Percentiles rank a stretch among this genome's conserved stretches.
Evolutionary conservation across 139 green algal species (phyloP).

Genomic region (Chlorella sp.): DNA sequence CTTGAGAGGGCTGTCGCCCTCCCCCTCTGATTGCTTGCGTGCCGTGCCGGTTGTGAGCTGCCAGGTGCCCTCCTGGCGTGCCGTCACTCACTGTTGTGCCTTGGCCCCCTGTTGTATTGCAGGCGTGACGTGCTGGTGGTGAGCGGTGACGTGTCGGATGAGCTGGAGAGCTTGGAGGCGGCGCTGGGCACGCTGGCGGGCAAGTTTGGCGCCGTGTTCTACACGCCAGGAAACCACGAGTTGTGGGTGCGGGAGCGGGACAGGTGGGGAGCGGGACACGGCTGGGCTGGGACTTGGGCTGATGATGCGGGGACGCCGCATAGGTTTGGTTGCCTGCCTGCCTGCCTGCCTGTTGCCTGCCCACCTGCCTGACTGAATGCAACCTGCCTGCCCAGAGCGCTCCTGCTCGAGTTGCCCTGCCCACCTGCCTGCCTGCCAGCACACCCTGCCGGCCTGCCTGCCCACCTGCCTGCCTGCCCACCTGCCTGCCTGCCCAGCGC

Average conservation of each 20-base stretch:
- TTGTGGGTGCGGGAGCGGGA: slow-evolving; percentile 50
- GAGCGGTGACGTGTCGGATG: slow-evolving; percentile 76
- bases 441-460: no score
- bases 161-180: slow-evolving; percentile 52
- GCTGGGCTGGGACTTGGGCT: neutral
- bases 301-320: neutral
- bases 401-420: no score
- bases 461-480: no score
- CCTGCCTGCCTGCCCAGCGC: no score
- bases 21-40: neutral
- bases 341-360: neutral
- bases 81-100: no score
- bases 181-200: slow-evolving; percentile 56
- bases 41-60: slow-evolving; percentile 76
- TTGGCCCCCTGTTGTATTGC: neutral
- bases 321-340: neutral
- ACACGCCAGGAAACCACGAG: slow-evolving; percentile 81
- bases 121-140: slow-evolving; percentile 68
- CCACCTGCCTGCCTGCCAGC: neutral
- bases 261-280: neutral
- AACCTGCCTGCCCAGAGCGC: no score
- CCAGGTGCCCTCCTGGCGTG: slow-evolving; percentile 70
- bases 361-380: no score
- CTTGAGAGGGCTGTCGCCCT: no score
- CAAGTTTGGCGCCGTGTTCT: slow-evolving; percentile 65